Conservation (phyloP, 78 protist genomes). For the Diacronema lutheri region DNA sequence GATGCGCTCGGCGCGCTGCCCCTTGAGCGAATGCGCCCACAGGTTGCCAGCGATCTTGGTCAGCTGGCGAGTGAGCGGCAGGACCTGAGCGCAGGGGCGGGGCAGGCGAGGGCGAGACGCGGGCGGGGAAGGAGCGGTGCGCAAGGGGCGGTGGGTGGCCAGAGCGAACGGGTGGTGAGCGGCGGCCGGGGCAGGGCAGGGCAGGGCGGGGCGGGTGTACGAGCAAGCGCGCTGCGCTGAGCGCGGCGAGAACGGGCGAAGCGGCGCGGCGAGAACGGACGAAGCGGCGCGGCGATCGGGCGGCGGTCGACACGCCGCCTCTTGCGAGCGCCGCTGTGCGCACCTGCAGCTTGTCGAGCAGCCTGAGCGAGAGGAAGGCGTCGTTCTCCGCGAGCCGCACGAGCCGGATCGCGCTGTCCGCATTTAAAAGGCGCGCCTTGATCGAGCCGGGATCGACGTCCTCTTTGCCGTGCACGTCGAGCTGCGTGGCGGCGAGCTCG, state of each 20-base stretch:
- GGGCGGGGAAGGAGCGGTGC: too few relatives aligned
- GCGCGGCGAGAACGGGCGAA: too few relatives aligned
- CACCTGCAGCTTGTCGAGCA: constrained; percentile 68
- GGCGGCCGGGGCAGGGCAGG: too few relatives aligned
- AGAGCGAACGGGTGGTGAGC: too few relatives aligned
- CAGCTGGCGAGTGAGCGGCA: constrained; percentile 93
- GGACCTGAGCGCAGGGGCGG: constrained; percentile 80
- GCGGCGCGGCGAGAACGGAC: too few relatives aligned
- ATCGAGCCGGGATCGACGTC: neutral
- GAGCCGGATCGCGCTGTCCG: neutral
- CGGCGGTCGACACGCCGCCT: too few relatives aligned
- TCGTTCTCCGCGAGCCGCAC: constrained; percentile 60
- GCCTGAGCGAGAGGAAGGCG: constrained; percentile 60
- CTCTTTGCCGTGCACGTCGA: constrained; percentile 24
- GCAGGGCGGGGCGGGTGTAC: too few relatives aligned
- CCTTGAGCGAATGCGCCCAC: constrained; percentile 63
- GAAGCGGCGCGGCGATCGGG: too few relatives aligned
- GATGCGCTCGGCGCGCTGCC: constrained; percentile 90
- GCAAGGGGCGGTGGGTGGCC: too few relatives aligned
- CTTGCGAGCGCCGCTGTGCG: too few relatives aligned
- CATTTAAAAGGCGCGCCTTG: neutral
- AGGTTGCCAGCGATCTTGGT: constrained; percentile 84
- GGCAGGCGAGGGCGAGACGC: too few relatives aligned
- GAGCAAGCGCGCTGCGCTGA: too few relatives aligned
- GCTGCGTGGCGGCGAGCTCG: constrained; percentile 70